phyloP scores from a whole-genome alignment of 176 grass and related monocot species.

The Leersia perrieri region DNA sequence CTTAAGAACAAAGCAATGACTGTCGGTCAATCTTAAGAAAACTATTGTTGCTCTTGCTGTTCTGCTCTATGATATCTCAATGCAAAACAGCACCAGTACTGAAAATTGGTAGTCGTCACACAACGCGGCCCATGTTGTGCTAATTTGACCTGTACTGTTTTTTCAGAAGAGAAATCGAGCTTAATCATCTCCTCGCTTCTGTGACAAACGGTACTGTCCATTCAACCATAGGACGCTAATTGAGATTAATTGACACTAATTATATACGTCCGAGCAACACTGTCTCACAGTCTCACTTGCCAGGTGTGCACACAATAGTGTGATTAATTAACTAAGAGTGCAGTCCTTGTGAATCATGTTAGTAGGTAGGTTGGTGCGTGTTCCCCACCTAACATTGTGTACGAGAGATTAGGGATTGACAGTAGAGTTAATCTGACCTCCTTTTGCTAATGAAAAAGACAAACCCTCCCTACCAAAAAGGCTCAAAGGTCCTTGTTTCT shows the following conservation, averaged over 20 bases:
- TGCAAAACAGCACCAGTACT: not conserved
- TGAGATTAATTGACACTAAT: not conserved
- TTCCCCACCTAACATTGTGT: slow-evolving; percentile 29
- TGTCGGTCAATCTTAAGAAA: slow-evolving; percentile 9
- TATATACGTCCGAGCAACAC: not conserved
- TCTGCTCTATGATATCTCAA: not conserved
- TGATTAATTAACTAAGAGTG: not conserved
- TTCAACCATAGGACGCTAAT: not conserved
- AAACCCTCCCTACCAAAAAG: slow-evolving; percentile 12
- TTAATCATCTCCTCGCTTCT: not conserved
- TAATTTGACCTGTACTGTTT: not conserved
- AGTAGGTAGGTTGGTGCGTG: slow-evolving; percentile 25
- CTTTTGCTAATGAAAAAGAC: not conserved
- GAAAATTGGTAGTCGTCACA: slow-evolving; percentile 1
- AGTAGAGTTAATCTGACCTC: not conserved
- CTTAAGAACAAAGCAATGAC: slow-evolving; percentile 38
- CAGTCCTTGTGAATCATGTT: slow-evolving; percentile 1
- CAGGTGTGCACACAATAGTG: not conserved
- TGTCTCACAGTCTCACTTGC: not conserved
- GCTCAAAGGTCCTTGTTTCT: slow-evolving; percentile 29
- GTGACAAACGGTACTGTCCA: not conserved
- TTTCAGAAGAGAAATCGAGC: not conserved
- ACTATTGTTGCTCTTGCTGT: not conserved
- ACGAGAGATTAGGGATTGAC: slow-evolving; percentile 1
- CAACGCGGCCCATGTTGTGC: not conserved